These are phyloP conservation scores for Grigorovia yakushimaensis DNA, from an alignment of 805 yeast species.

Conservation along the genomic window DNA sequence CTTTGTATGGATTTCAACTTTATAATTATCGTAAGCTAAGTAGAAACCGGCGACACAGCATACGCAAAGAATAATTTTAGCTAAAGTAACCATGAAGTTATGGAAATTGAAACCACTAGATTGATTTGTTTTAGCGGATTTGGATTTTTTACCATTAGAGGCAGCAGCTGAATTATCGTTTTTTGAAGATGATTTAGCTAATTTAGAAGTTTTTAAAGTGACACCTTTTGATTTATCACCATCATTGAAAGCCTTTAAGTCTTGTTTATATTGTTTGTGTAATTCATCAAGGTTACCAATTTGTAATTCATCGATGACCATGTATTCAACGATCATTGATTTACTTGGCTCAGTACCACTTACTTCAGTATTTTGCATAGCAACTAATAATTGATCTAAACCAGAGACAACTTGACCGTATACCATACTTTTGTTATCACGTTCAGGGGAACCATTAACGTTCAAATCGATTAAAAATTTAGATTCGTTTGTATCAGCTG, in stretches of 20 bases:
- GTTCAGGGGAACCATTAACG: constrained; percentile 33
- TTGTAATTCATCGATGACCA: constrained; percentile 24
- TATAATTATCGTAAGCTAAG: neutral
- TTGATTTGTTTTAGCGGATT: neutral
- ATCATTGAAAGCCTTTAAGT: constrained; percentile 17
- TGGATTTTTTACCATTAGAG: neutral
- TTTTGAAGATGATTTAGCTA: neutral
- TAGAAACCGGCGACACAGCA: neutral
- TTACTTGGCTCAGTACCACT: constrained; percentile 28
- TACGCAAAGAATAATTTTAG: neutral
- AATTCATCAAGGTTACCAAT: constrained; percentile 11
- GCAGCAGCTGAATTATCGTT: neutral
- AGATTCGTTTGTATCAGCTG: constrained; percentile 56
- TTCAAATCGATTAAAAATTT: constrained; percentile 62
- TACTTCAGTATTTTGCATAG: constrained; percentile 42
- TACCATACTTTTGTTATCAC: constrained; percentile 60
- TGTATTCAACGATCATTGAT: constrained; percentile 34
- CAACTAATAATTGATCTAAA: constrained; percentile 44
- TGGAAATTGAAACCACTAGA: neutral
- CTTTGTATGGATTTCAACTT: neutral
- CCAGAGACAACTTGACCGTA: constrained; percentile 73
- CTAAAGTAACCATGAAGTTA: neutral
- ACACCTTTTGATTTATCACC: constrained; percentile 24
- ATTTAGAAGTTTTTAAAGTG: constrained; percentile 7
- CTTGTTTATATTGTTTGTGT: constrained; percentile 18